These are phyloP conservation scores for Erythrophleum ivorense DNA, from an alignment of 331 rosid species.

Conservation along the genomic window DNA sequence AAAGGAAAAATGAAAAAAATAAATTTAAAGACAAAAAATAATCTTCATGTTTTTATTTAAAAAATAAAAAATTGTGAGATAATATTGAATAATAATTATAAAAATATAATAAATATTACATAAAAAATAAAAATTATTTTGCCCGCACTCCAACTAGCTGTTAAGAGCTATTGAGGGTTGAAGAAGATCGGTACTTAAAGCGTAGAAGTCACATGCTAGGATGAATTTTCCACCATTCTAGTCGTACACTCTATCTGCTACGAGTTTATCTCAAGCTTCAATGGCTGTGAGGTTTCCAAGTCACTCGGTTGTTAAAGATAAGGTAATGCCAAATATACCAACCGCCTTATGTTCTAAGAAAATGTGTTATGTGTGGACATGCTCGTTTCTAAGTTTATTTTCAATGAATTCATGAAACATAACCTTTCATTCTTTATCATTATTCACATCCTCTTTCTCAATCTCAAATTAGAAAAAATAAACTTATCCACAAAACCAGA, in stretches of 20 bases:
- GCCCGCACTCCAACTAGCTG: too few species aligned
- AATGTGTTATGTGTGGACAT: neutral
- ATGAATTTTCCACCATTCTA: neutral
- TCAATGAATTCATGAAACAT: neutral
- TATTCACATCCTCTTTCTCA: neutral
- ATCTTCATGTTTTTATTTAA: neutral
- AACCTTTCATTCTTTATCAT: slow-evolving; percentile 15
- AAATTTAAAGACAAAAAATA: too few species aligned
- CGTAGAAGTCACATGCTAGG: neutral
- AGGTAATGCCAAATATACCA: neutral
- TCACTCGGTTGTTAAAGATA: neutral
- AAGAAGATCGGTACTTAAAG: neutral
- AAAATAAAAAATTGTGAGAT: neutral
- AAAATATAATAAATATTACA: too few species aligned
- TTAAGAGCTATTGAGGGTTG: neutral
- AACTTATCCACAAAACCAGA: neutral
- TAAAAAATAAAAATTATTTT: too few species aligned
- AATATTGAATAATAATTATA: neutral
- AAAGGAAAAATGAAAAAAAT: too few species aligned
- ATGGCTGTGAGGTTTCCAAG: slow-evolving; percentile 23
- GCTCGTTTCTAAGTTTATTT: slow-evolving; percentile 19
- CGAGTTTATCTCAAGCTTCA: slow-evolving; percentile 12
- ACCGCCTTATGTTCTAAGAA: neutral
- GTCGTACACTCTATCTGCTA: neutral
- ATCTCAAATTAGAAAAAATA: neutral